Evolutionary conservation across 176 grass and related monocot species (phyloP).

Genomic region (Eragrostis nindensis): DNA sequence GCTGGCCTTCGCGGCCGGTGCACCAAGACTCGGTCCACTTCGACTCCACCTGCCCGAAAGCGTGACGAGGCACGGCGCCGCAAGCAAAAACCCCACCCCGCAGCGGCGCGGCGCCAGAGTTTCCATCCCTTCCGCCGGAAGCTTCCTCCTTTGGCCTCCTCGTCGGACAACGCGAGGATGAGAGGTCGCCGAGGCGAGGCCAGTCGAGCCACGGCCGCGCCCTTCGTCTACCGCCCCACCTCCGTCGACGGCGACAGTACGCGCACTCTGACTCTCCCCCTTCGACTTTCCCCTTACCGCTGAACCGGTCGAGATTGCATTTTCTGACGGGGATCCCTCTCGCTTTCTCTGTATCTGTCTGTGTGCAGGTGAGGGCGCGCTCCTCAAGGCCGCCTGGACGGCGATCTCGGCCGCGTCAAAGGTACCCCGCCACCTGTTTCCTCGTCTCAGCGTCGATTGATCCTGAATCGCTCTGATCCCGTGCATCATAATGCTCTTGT

Average conservation of each 20-base stretch:
- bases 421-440: not conserved
- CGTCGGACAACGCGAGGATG: too few species aligned
- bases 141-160: too few species aligned
- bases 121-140: too few species aligned
- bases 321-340: not conserved
- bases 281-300: too few species aligned
- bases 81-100: too few species aligned
- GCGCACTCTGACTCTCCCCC: too few species aligned
- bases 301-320: not conserved
- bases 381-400: not conserved
- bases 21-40: too few species aligned
- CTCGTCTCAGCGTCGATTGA: not conserved
- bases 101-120: too few species aligned
- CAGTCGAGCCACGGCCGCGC: not conserved
- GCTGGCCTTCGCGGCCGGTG: too few species aligned
- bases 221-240: not conserved
- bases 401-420: slow-evolving; percentile 26
- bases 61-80: too few species aligned
- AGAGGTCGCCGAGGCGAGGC: not conserved
- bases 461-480: too few species aligned
- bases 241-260: not conserved
- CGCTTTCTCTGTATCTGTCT: not conserved
- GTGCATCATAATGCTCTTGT: not conserved
- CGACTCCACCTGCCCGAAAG: too few species aligned
- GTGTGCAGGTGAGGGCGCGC: not conserved